Base-by-base conservation (phyloP, 345 rosid species). In the Crucihimalaya himalaica region DNA sequence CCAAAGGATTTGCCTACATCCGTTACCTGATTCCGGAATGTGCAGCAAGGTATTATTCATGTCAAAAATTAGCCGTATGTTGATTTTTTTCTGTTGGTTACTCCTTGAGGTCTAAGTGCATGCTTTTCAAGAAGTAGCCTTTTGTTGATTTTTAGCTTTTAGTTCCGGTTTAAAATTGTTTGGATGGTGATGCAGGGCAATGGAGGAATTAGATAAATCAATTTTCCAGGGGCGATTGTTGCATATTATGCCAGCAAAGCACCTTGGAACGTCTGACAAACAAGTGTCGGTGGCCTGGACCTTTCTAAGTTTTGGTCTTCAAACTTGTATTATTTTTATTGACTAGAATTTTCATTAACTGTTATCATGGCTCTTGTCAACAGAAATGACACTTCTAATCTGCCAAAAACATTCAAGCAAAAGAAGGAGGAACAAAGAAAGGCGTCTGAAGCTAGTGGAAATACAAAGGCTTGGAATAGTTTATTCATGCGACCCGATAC, bases 391-490 rank as follows among this genome's bases (percentile, higher is more conserved):
- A 34, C 76, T 42, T 27, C 72, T 9, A 71, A 46, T 45, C 85
- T 81, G 63, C 63, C 86, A 78, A 87, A 84, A 77, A 87, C 87
- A 58, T 82, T 94, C 72, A 94, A 94, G 83, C 89, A 89, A 76
- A 79, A 75, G 72, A 86, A 88, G 64, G 90, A 84, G 69, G 98
- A 89, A 66, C 86, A 89, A 78, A 85, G 85, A 82, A 94, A 89
- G 83, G 93, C 90, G 72, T 77, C 97, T 73, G 97, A 94, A 87
- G 87, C 92, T 20, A 67, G 96, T 70, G 99, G 99, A 82, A 80
- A 92, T 76, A 85, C 92, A 32, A 89, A 81, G 81, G 87, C 97
- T 65, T 92, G 99, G 99, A 95, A 92, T 83, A 88, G 93, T 81
- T 81, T 95, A 70, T 95, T 89, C 81, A 87, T 95, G 97, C 92